Percentiles rank a stretch among this genome's conserved stretches.
phyloP scores from a whole-genome alignment of 106 monocot species.

The Agapanthus africanus region DNA sequence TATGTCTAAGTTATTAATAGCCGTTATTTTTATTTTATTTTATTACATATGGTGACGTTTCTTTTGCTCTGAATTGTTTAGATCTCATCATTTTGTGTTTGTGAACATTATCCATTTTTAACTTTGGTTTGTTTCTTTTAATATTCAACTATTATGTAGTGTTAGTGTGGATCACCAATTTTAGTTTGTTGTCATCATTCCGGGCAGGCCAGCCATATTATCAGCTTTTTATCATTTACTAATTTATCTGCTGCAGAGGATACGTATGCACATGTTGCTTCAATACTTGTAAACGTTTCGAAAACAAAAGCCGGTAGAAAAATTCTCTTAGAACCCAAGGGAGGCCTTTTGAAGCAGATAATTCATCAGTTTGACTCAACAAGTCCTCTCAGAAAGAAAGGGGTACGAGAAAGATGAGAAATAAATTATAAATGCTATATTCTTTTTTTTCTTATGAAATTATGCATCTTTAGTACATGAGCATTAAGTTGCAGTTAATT shows the following conservation, averaged over 20 bases:
- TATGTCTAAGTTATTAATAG: neutral
- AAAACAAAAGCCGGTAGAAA: constrained; percentile 73
- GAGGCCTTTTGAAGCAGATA: constrained; percentile 84
- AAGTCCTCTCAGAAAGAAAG: constrained; percentile 72
- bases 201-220: neutral
- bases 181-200: no score
- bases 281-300: constrained; percentile 87
- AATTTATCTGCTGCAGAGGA: constrained; percentile 58
- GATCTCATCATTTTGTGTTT: neutral
- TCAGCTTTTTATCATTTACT: neutral
- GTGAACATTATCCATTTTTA: neutral
- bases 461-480: neutral
- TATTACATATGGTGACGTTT: neutral
- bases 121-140: neutral
- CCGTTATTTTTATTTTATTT: neutral
- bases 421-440: neutral
- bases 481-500: neutral
- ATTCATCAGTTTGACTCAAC: constrained; percentile 77
- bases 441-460: neutral
- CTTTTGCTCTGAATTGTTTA: neutral
- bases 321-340: constrained; percentile 73
- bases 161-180: neutral
- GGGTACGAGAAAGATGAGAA: constrained; percentile 39
- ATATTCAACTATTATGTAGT: neutral
- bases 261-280: constrained; percentile 76